Evolutionary conservation across 2,329 filamentous ascomycete species (phyloP).

Genomic region (Orbilia ellipsospora): DNA sequence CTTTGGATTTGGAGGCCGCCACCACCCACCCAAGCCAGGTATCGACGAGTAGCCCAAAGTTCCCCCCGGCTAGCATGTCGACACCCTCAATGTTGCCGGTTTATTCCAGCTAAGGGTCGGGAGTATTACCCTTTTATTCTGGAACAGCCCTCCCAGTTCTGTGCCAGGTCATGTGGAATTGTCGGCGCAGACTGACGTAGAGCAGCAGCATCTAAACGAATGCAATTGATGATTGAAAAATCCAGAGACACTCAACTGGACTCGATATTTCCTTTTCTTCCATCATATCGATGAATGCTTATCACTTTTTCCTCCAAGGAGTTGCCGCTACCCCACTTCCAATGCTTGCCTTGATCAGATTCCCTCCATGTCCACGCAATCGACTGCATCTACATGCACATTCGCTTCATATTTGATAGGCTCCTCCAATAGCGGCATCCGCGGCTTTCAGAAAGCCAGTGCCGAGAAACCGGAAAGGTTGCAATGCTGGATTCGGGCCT

Average conservation of each 20-base stretch:
- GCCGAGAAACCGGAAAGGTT: background rate
- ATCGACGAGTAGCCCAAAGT: conserved; percentile 4
- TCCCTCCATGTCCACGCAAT: too few species aligned
- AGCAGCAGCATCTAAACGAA: too few species aligned
- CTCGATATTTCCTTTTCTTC: too few species aligned
- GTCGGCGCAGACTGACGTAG: too few species aligned
- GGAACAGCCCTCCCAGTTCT: too few species aligned
- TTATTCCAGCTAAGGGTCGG: background rate
- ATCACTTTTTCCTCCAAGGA: background rate
- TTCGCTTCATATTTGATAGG: background rate
- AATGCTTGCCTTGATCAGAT: too few species aligned
- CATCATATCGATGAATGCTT: background rate
- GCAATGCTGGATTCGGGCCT: conserved; percentile 12
- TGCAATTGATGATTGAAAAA: conserved; percentile 12
- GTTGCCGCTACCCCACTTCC: too few species aligned
- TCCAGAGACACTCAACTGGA: background rate
- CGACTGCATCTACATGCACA: background rate
- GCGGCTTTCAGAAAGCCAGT: conserved; percentile 18
- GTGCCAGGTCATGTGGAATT: too few species aligned
- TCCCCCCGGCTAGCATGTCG: background rate
- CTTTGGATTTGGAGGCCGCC: background rate
- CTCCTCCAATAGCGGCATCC: conserved; percentile 18
- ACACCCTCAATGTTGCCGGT: too few species aligned
- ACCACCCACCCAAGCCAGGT: background rate
- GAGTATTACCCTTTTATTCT: too few species aligned